phyloP scores from a whole-genome alignment of 169 alveolate genomes.

The Plasmodium billcollinsi region DNA sequence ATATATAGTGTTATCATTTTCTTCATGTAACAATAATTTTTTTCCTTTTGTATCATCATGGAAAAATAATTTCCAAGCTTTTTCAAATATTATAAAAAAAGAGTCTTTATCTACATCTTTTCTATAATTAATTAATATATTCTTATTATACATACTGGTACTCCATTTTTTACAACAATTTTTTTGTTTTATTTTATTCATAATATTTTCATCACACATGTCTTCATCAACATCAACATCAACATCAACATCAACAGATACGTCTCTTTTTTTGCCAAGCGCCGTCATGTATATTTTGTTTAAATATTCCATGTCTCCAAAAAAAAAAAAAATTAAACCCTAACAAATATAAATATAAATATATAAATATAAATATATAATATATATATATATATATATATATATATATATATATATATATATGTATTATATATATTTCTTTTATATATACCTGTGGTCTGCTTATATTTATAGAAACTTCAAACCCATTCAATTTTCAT shows the following conservation, averaged over 20 bases:
- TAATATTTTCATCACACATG: conserved; percentile 9
- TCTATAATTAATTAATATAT: conserved; percentile 18
- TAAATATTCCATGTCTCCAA: conserved; percentile 35
- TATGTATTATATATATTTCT: too few species aligned
- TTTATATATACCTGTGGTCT: too few species aligned
- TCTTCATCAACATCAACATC: background rate
- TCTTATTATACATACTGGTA: conserved; percentile 21
- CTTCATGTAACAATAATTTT: conserved; percentile 17
- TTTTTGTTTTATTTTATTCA: conserved; percentile 22
- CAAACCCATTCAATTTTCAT: too few species aligned
- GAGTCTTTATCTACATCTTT: conserved; percentile 52
- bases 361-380: too few species aligned
- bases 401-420: too few species aligned
- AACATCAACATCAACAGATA: too few species aligned
- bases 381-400: too few species aligned
- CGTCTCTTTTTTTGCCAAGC: background rate
- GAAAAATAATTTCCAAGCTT: conserved; percentile 23
- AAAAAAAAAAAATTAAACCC: conserved; percentile 6
- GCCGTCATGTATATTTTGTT: conserved; percentile 13
- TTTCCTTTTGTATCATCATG: conserved; percentile 29
- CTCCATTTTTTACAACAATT: conserved; percentile 75
- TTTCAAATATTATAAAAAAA: conserved; percentile 35
- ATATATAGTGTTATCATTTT: conserved; percentile 20
- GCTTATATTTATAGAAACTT: too few species aligned
- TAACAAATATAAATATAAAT: background rate